Evolutionary conservation across 306 rosid genomes (phyloP).

Genomic region (Malus sylvestris): DNA sequence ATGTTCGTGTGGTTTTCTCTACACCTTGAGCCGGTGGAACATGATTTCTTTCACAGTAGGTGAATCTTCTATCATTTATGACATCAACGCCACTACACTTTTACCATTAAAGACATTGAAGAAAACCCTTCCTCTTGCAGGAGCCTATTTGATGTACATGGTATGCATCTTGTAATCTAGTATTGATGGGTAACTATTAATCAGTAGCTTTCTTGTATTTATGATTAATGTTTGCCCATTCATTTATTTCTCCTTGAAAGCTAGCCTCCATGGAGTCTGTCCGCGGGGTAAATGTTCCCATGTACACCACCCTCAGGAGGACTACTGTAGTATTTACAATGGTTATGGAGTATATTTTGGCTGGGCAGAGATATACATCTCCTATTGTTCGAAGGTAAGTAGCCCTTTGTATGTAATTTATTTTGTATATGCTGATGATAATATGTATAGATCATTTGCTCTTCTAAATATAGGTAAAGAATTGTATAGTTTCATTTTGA

Average conservation of each 20-base stretch:
- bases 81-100: conserved; percentile 39
- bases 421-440: background rate
- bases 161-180: conserved; percentile 28
- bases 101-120: conserved; percentile 69
- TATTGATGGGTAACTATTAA: background rate
- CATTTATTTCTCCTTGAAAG: conserved; percentile 57
- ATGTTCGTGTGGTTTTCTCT: conserved; percentile 71
- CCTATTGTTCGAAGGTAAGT: conserved; percentile 74
- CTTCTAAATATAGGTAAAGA: background rate
- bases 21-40: conserved; percentile 57
- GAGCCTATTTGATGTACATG: conserved; percentile 91
- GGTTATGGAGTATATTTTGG: conserved; percentile 69
- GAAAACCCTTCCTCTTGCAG: conserved; percentile 77
- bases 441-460: background rate
- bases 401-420: conserved; percentile 1
- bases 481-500: background rate
- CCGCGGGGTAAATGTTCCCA: conserved; percentile 97
- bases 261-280: conserved; percentile 93
- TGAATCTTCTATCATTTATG: conserved; percentile 48
- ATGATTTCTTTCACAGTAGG: conserved; percentile 58
- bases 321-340: conserved; percentile 92
- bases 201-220: background rate
- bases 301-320: conserved; percentile 94
- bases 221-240: conserved; percentile 18
- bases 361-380: conserved; percentile 69